These are phyloP conservation scores for Cardiospermum halicacabum DNA, from an alignment of 345 rosid species.

Conservation along the genomic window DNA sequence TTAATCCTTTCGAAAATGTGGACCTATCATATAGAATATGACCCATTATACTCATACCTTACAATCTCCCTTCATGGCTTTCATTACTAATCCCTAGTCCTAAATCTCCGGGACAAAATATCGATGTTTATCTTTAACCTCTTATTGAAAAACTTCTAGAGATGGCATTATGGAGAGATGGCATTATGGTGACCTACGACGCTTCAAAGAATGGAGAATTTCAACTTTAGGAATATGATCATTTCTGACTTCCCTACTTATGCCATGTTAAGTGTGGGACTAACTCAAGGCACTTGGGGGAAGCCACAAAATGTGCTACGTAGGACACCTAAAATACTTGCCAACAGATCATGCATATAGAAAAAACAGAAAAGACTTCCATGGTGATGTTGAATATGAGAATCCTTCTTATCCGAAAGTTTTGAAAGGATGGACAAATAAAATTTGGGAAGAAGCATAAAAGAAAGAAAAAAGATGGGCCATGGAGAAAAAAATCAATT, in stretches of 20 bases:
- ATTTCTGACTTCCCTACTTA: conserved; percentile 10
- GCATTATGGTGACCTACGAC: background rate
- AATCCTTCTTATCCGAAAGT: too few relatives aligned
- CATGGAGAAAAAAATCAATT: too few relatives aligned
- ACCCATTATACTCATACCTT: background rate
- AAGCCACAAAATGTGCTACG: background rate
- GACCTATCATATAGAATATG: conserved; percentile 8
- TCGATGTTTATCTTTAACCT: conserved; percentile 10
- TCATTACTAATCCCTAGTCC: background rate
- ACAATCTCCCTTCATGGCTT: background rate
- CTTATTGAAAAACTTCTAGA: background rate
- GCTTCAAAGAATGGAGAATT: background rate
- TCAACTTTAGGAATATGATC: background rate
- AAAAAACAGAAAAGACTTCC: too few relatives aligned
- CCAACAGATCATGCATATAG: background rate
- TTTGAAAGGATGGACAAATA: too few relatives aligned
- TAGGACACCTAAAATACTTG: background rate
- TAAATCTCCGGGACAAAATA: background rate
- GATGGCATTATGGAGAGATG: background rate
- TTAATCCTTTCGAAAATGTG: conserved; percentile 8
- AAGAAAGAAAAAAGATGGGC: too few relatives aligned
- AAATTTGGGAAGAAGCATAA: too few relatives aligned
- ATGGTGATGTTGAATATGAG: too few relatives aligned
- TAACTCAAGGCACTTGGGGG: background rate
- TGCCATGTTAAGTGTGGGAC: background rate